Evolutionary conservation across 768 basidiomycete genomes (phyloP).

Genomic region (Kondoa subrosea): DNA sequence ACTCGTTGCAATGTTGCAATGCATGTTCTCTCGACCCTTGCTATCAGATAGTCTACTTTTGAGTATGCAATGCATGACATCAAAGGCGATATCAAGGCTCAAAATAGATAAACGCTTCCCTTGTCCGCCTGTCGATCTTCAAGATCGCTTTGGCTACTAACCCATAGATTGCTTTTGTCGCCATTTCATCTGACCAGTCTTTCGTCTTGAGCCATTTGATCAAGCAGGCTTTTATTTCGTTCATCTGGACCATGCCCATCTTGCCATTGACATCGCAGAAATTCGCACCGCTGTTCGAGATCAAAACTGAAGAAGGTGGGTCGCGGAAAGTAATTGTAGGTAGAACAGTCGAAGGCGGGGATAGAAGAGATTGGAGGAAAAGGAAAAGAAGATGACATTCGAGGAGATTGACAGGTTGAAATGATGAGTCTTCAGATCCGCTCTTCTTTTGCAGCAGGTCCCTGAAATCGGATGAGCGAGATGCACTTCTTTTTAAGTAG

Average conservation of each 20-base stretch:
- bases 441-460: background rate
- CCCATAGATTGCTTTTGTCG: conserved; percentile 4
- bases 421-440: background rate
- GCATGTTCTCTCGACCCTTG: too few species aligned
- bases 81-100: background rate
- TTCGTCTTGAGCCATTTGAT: background rate
- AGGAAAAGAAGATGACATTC: background rate
- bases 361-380: background rate
- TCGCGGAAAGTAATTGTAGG: background rate
- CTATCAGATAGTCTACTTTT: too few species aligned
- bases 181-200: conserved; percentile 1
- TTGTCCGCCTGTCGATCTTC: conserved; percentile 1
- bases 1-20: too few species aligned
- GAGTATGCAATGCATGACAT: too few species aligned
- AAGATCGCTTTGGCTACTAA: background rate
- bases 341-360: background rate
- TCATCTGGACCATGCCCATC: background rate
- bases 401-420: background rate
- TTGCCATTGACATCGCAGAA: conserved; percentile 2
- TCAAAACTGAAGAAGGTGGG: background rate
- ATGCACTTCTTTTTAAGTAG: background rate
- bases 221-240: background rate
- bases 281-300: background rate
- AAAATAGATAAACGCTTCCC: conserved; percentile 3
- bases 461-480: background rate